A percentile compares a stretch with the other conserved stretches of the same genome.
Conservation (phyloP, 2,329 filamentous ascomycete species). For the Talaromyces sp. region DNA sequence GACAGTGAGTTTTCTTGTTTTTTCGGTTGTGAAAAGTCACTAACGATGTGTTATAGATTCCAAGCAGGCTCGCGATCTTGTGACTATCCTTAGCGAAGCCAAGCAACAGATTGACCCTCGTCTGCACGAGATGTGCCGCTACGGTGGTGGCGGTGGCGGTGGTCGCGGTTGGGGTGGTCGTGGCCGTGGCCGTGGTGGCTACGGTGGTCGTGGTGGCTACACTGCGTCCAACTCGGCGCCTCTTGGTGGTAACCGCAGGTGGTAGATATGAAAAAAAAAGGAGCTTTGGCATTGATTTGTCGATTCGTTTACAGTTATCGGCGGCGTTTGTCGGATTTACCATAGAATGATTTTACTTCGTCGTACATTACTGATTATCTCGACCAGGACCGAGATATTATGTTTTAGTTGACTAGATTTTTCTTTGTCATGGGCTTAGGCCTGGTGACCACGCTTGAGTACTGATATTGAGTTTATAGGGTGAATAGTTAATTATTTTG, state of each 20-base stretch:
- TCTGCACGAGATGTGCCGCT: slow-evolving; percentile 92
- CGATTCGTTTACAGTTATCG: slow-evolving; percentile 25
- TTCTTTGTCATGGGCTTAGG: background rate
- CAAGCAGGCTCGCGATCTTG: slow-evolving; percentile 94
- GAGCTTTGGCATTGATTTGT: background rate
- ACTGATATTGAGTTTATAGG: background rate
- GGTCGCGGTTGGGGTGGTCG: slow-evolving; percentile 60
- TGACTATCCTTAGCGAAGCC: slow-evolving; percentile 86
- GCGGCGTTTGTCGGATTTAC: slow-evolving; percentile 24
- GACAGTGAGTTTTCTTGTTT: slow-evolving; percentile 68
- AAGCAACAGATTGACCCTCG: slow-evolving; percentile 98
- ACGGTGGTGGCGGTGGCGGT: slow-evolving; percentile 73
- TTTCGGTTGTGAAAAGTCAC: background rate
- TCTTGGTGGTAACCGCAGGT: slow-evolving; percentile 52
- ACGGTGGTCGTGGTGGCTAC: slow-evolving; percentile 38
- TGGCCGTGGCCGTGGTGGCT: slow-evolving; percentile 47
- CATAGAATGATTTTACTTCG: slow-evolving; percentile 12
- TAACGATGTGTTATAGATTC: slow-evolving; percentile 52
- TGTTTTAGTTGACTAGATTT: background rate
- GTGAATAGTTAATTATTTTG: background rate
- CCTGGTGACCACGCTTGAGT: background rate
- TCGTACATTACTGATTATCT: background rate
- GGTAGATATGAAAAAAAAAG: slow-evolving; percentile 36
- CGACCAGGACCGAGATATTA: background rate
- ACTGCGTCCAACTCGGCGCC: slow-evolving; percentile 56